Evolutionary conservation across 768 basidiomycete genomes (phyloP), one percentile per base, ranked within the genome.

Genomic region (Clitopilus passeckerianus): DNA sequence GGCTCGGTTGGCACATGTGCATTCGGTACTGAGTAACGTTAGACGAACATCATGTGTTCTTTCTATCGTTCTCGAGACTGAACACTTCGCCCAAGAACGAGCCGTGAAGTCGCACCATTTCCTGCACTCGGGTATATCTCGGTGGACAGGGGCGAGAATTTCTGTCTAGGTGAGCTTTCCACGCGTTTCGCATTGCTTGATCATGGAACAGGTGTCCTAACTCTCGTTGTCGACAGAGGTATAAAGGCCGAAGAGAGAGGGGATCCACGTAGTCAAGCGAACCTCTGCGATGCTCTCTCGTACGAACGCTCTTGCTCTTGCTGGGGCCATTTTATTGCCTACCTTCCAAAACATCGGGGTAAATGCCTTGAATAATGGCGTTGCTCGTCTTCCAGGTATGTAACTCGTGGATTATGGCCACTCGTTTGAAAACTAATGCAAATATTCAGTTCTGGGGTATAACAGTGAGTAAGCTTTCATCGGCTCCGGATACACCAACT

Each of bases 401-500:
- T 67, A 22, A 35, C 34, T 20, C 27, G 27, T 30, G 7, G 27
- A 44, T 12, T 41, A 18, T 16, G 14, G 33, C 46, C 52, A 16
- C 16, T 33, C 23, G 52, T 22, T 34, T 34, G 8, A 12, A 53
- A 27, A 33, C 37, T 41, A 41, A 43, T 43, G 22, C 57, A 30
- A 34, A n/a, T 53, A 18, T 10, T 30, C 35, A 86, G 85, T 80
- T 22, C 74, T 87, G 74, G 86, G 85, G 1, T 87, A 83, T 63
- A 87, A 87, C 62, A 86, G 85, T 86, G 53, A 66, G 82, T 64
- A 20, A 53, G 15, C 64, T 20, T 30, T 30, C n/a, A 23, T 27
- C 35, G 46, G 34, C 18, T 20, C 1, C 20, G 43, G n/a, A 34
- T 23, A 20, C 37, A 16, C 22, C 56, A 18, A 24, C 23, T 41